Conservation (phyloP, 108 stramenopile genomes). For the Fistulifera pelliculosa region DNA sequence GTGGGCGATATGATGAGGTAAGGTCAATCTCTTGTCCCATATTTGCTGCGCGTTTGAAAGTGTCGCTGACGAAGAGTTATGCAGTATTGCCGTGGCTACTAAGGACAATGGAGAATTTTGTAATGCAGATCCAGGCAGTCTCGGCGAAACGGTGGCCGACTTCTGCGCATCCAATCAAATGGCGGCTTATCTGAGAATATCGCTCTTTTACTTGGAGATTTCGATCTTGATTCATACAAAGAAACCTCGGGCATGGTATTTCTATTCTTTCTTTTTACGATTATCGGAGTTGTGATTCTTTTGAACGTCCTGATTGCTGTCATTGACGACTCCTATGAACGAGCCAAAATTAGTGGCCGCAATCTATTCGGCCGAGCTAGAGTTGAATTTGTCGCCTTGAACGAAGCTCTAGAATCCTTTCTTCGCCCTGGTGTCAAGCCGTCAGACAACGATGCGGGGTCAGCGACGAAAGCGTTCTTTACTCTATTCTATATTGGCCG, state of each 20-base stretch:
- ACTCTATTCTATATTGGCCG: neutral
- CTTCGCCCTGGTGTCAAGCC: conserved; percentile 3
- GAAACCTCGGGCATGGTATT: conserved; percentile 6
- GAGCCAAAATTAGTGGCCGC: conserved; percentile 1
- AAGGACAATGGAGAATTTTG: conserved; percentile 1
- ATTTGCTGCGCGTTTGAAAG: neutral
- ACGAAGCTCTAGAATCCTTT: conserved; percentile 12
- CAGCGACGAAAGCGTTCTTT: too few relatives aligned
- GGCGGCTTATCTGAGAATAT: conserved; percentile 22
- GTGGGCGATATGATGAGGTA: conserved; percentile 22
- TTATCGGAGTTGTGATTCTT: conserved; percentile 30
- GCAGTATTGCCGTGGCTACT: conserved; percentile 5
- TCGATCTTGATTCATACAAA: conserved; percentile 18
- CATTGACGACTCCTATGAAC: conserved; percentile 22
- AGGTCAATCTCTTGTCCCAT: neutral
- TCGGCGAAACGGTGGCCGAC: conserved; percentile 8
- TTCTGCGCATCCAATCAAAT: conserved; percentile 11
- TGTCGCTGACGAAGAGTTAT: neutral
- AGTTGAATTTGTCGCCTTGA: conserved; percentile 15
- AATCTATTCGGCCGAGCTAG: conserved; percentile 19
- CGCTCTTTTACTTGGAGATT: conserved; percentile 29
- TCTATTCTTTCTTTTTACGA: conserved; percentile 20
- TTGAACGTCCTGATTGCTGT: conserved; percentile 41
- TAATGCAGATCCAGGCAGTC: neutral
- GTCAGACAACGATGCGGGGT: neutral